phyloP scores from a whole-genome alignment of 805 yeast genomes.

The Peterozyma toletana region DNA sequence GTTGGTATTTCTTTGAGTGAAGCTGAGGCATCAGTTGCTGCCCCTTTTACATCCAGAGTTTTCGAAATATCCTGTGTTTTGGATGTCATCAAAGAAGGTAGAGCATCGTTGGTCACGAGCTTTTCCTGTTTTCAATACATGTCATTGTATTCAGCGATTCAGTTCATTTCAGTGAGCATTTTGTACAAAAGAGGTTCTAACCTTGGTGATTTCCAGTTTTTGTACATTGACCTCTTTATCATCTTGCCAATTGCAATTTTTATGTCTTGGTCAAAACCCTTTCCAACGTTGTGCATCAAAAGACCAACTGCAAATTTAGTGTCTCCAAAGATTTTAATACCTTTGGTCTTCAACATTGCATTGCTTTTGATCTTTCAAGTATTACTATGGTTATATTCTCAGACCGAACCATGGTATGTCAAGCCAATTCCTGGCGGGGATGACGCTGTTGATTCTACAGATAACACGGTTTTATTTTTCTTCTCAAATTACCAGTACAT shows the following conservation, averaged over 20 bases:
- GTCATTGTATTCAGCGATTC: slow-evolving; percentile 96
- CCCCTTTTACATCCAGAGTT: slow-evolving; percentile 88
- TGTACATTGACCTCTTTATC: slow-evolving; percentile 85
- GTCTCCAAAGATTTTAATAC: slow-evolving; percentile 79
- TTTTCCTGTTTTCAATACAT: slow-evolving; percentile 96
- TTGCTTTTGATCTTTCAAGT: slow-evolving; percentile 61
- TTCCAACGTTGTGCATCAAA: slow-evolving; percentile 47
- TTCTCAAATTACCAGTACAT: slow-evolving; percentile 87
- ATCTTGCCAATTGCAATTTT: slow-evolving; percentile 93
- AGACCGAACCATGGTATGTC: slow-evolving; percentile 64
- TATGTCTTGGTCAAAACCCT: slow-evolving; percentile 96
- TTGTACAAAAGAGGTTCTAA: slow-evolving; percentile 85
- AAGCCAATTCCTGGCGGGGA: slow-evolving; percentile 77
- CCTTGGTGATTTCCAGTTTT: slow-evolving; percentile 92
- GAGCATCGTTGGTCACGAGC: slow-evolving; percentile 91
- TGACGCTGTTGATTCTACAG: slow-evolving; percentile 79
- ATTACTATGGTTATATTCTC: slow-evolving; percentile 54
- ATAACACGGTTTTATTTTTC: slow-evolving; percentile 80
- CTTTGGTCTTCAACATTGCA: slow-evolving; percentile 72
- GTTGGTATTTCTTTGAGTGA: slow-evolving; percentile 94
- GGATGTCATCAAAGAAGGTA: slow-evolving; percentile 87
- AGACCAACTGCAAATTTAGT: slow-evolving; percentile 93
- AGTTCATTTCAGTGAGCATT: slow-evolving; percentile 80
- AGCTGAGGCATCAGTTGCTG: slow-evolving; percentile 98
- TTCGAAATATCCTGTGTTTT: slow-evolving; percentile 92